Percentiles rank a stretch among this genome's conserved stretches.
Evolutionary conservation across 2,329 filamentous ascomycete species (phyloP).

Genomic region (Aspergillus pseudoviridinutans): DNA sequence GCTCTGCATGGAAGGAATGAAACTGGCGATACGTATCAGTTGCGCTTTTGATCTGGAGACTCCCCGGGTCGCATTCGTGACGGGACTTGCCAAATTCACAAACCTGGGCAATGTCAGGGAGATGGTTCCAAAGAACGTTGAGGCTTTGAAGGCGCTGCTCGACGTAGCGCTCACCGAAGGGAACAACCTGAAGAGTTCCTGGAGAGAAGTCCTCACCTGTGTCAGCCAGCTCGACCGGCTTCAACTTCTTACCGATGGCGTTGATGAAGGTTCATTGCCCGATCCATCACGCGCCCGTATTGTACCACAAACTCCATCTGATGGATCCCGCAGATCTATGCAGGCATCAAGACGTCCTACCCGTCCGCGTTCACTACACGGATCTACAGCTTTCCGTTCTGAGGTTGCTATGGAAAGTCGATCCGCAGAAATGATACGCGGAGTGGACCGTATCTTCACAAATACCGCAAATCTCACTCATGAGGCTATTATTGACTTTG

Average conservation of each 20-base stretch:
- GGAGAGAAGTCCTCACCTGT: slow-evolving; percentile 92
- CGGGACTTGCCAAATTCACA: slow-evolving; percentile 85
- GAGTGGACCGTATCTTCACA: slow-evolving; percentile 93
- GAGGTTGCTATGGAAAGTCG: slow-evolving; percentile 90
- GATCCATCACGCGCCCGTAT: slow-evolving; percentile 84
- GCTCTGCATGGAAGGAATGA: slow-evolving; percentile 91
- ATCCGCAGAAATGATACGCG: slow-evolving; percentile 87
- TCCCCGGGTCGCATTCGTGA: slow-evolving; percentile 92
- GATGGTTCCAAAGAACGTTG: slow-evolving; percentile 93
- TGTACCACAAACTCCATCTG: slow-evolving; percentile 52
- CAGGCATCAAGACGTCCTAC: slow-evolving; percentile 51
- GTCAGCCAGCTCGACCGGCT: slow-evolving; percentile 94
- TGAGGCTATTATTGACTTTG: slow-evolving; percentile 93
- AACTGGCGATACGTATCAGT: slow-evolving; percentile 85
- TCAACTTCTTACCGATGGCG: slow-evolving; percentile 89
- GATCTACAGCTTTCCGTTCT: slow-evolving; percentile 57
- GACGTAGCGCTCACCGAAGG: slow-evolving; percentile 92
- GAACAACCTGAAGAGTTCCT: slow-evolving; percentile 81
- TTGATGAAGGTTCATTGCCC: slow-evolving; percentile 87
- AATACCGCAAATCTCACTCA: slow-evolving; percentile 91
- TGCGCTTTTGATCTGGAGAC: slow-evolving; percentile 91
- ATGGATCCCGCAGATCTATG: slow-evolving; percentile 63
- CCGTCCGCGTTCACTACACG: slow-evolving; percentile 44
- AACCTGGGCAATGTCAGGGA: slow-evolving; percentile 94
- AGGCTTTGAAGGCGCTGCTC: slow-evolving; percentile 85